Conservation (phyloP, 225 moss, liverwort and hornwort genomes). For the Physcomitrium patens region DNA sequence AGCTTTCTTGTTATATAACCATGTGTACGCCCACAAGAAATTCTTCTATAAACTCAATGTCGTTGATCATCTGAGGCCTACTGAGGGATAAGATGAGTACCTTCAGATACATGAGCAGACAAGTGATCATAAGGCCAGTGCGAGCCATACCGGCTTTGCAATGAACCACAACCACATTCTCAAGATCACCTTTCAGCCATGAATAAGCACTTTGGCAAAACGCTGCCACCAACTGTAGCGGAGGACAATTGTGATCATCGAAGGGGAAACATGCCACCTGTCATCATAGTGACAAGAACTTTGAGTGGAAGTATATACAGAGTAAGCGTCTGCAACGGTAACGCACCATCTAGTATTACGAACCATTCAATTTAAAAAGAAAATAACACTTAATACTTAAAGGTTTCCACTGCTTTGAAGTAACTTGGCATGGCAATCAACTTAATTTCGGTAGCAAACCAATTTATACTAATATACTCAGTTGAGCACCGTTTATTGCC, state of each 20-base stretch:
- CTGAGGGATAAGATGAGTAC: slow-evolving; percentile 34
- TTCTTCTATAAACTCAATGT: not conserved
- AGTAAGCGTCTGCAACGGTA: too few relatives aligned
- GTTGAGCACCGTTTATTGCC: not conserved
- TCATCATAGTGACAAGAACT: slow-evolving; percentile 23
- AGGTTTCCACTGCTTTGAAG: not conserved
- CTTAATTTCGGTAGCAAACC: not conserved
- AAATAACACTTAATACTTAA: not conserved
- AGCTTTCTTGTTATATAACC: not conserved
- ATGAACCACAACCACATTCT: slow-evolving; percentile 98
- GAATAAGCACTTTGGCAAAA: slow-evolving; percentile 98
- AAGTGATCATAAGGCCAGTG: slow-evolving; percentile 97
- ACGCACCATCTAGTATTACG: too few relatives aligned
- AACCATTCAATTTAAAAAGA: too few relatives aligned
- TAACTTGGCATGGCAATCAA: not conserved
- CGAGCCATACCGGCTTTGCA: slow-evolving; percentile 99
- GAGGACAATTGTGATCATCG: slow-evolving; percentile 98
- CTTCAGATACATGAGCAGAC: slow-evolving; percentile 97
- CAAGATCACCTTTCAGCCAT: slow-evolving; percentile 96
- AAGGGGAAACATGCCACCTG: slow-evolving; percentile 99
- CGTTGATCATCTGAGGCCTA: not conserved
- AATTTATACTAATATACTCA: not conserved
- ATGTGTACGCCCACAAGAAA: not conserved
- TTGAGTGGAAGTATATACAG: not conserved
- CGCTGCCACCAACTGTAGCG: slow-evolving; percentile 75